A percentile compares a stretch with the other conserved stretches of the same genome.
phyloP scores from a whole-genome alignment of 345 rosid genomes.

The Ceriops tagal region DNA sequence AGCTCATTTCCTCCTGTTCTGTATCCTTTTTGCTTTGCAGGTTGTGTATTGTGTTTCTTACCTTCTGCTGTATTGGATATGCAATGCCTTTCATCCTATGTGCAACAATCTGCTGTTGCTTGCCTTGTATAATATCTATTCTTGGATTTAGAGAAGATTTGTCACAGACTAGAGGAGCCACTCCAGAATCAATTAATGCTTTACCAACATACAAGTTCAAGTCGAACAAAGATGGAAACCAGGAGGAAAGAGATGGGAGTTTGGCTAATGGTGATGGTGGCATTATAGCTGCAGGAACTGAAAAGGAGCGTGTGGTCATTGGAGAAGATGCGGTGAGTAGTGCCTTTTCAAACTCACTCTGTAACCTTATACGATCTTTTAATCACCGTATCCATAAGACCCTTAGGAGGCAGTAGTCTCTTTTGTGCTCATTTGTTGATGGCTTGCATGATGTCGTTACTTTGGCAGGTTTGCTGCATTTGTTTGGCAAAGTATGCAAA shows the following conservation, averaged over 20 bases:
- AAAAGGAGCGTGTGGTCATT: conserved; percentile 66
- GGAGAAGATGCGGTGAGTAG: conserved; percentile 91
- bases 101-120: conserved; percentile 94
- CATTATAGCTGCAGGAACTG: conserved; percentile 86
- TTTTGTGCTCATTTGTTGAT: too few relatives aligned
- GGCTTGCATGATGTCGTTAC: background rate
- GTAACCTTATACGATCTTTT: background rate
- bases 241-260: conserved; percentile 44
- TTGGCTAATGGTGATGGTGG: conserved; percentile 66
- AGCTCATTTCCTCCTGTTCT: conserved; percentile 8
- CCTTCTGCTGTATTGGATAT: conserved; percentile 91
- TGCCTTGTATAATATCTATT: conserved; percentile 88
- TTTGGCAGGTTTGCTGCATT: conserved; percentile 80
- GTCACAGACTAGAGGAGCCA: conserved; percentile 86
- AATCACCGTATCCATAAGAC: too few relatives aligned
- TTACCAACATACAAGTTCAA: conserved; percentile 92
- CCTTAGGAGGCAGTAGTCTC: too few relatives aligned
- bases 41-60: conserved; percentile 94
- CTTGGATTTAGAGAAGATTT: conserved; percentile 94
- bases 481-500: conserved; percentile 91
- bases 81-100: conserved; percentile 99
- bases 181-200: conserved; percentile 78
- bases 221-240: conserved; percentile 57
- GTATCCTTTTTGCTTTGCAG: conserved; percentile 37
- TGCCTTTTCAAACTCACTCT: background rate